phyloP scores from a whole-genome alignment of 306 rosid species.

The Quercus cerris region DNA sequence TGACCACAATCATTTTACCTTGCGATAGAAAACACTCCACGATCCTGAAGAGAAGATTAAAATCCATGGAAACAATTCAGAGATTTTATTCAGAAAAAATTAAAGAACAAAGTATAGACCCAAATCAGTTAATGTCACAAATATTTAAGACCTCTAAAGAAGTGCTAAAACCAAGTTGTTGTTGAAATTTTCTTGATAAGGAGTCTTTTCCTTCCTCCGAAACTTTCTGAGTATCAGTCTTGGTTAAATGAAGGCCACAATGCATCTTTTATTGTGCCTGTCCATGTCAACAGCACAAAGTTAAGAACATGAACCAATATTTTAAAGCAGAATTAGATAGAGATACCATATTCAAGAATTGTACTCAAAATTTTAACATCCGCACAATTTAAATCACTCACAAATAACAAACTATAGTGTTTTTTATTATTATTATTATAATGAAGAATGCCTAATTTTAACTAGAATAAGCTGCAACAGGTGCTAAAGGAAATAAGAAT shows the following conservation, averaged over 20 bases:
- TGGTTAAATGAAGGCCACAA: slow-evolving; percentile 43
- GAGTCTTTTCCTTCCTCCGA: slow-evolving; percentile 41
- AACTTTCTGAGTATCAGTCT: slow-evolving; percentile 41
- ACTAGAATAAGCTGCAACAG: neutral
- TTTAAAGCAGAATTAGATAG: slow-evolving; percentile 7
- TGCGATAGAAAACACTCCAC: slow-evolving; percentile 46
- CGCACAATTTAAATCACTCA: neutral
- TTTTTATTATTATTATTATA: neutral
- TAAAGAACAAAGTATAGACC: neutral
- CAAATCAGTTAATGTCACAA: slow-evolving; percentile 17
- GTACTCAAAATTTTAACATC: neutral
- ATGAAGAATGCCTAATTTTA: neutral
- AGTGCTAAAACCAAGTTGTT: slow-evolving; percentile 23
- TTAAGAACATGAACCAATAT: neutral
- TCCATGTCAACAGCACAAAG: slow-evolving; percentile 19
- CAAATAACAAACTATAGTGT: slow-evolving; percentile 5
- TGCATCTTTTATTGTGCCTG: slow-evolving; percentile 66
- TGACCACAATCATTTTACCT: slow-evolving; percentile 38
- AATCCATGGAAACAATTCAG: slow-evolving; percentile 18
- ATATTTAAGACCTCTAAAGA: slow-evolving; percentile 36
- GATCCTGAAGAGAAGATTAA: slow-evolving; percentile 45
- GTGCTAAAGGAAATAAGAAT: neutral
- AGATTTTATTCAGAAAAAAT: neutral
- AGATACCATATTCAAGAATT: neutral
- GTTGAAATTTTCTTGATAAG: slow-evolving; percentile 29